A percentile compares a stretch with the other conserved stretches of the same genome.
Conservation (phyloP, 2,329 filamentous ascomycete species). For the Arthrinium puccinioides region DNA sequence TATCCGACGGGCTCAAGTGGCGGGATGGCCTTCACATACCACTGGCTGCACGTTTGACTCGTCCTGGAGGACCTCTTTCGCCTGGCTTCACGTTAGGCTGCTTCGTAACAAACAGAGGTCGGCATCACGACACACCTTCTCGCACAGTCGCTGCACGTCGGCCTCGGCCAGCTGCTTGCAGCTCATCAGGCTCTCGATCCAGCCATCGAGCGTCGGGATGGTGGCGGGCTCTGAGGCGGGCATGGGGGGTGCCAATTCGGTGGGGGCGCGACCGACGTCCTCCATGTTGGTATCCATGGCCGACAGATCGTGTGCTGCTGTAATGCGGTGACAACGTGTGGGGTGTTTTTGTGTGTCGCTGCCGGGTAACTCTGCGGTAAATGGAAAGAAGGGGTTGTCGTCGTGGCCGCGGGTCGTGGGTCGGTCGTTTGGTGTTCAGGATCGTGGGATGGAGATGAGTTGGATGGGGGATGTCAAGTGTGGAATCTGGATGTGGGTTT, state of each 20-base stretch:
- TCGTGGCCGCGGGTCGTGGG: not conserved
- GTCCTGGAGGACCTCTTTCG: constrained; percentile 91
- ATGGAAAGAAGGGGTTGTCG: not conserved
- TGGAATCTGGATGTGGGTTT: not conserved
- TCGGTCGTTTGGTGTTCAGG: constrained; percentile 1
- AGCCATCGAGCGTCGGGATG: constrained; percentile 89
- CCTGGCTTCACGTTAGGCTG: constrained; percentile 45
- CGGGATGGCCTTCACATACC: constrained; percentile 45
- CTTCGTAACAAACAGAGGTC: constrained; percentile 7
- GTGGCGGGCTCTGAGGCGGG: constrained; percentile 70
- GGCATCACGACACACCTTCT: constrained; percentile 64
- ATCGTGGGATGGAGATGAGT: too few species aligned
- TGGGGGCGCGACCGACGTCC: constrained; percentile 82
- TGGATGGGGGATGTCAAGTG: constrained; percentile 1
- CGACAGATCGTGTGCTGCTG: too few species aligned
- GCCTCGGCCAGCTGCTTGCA: constrained; percentile 96
- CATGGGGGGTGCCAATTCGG: constrained; percentile 62
- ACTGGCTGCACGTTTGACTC: constrained; percentile 99
- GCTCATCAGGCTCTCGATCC: constrained; percentile 96
- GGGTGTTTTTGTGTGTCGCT: not conserved
- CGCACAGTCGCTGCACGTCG: constrained; percentile 94
- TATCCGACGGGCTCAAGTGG: constrained; percentile 2
- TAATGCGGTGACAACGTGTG: too few species aligned
- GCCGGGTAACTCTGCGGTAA: not conserved
- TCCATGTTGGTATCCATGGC: constrained; percentile 99